Percentiles rank a stretch among this genome's conserved stretches.
These are phyloP conservation scores for Coemansia sp. DNA, from an alignment of 192 early-diverging fungal species.

Conservation along the genomic window DNA sequence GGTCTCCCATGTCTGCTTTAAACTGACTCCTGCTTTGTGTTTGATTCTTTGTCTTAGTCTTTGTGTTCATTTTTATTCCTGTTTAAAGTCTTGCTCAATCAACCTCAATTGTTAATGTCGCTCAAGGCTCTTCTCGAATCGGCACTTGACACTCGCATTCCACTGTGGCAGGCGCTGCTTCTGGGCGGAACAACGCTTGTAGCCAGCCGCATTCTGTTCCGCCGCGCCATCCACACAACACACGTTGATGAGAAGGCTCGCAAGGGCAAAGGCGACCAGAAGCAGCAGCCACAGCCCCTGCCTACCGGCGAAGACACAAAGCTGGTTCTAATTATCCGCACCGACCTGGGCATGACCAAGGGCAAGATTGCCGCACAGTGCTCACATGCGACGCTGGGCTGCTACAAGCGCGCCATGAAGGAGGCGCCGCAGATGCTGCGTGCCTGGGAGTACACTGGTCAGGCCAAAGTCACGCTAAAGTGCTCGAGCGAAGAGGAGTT, in stretches of 20 bases:
- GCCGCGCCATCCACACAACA: not conserved
- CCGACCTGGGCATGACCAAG: conserved; percentile 90
- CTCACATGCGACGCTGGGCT: conserved; percentile 86
- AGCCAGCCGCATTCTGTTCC: conserved; percentile 4
- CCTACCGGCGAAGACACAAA: conserved; percentile 31
- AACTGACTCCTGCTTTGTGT: too few species aligned
- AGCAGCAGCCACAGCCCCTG: not conserved
- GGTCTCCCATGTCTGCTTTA: not conserved
- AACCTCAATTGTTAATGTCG: not conserved
- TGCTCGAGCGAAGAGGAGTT: conserved; percentile 70
- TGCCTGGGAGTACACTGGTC: conserved; percentile 76
- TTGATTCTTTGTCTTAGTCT: not conserved
- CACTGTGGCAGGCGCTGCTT: conserved; percentile 37
- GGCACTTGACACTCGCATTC: conserved; percentile 11
- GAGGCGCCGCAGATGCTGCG: conserved; percentile 48
- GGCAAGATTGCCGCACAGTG: conserved; percentile 96
- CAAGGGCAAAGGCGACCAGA: conserved; percentile 54
- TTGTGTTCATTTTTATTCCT: conserved; percentile 1
- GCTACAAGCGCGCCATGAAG: conserved; percentile 62
- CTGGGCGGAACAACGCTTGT: conserved; percentile 18
- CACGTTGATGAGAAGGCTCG: not conserved
- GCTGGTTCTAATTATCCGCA: conserved; percentile 78
- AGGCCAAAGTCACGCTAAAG: conserved; percentile 86
- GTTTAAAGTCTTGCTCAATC: not conserved
- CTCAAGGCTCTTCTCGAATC: conserved; percentile 1